phyloP scores from a whole-genome alignment of 1,284 basidiomycete genomes.

The Entoloma clypeatum region DNA sequence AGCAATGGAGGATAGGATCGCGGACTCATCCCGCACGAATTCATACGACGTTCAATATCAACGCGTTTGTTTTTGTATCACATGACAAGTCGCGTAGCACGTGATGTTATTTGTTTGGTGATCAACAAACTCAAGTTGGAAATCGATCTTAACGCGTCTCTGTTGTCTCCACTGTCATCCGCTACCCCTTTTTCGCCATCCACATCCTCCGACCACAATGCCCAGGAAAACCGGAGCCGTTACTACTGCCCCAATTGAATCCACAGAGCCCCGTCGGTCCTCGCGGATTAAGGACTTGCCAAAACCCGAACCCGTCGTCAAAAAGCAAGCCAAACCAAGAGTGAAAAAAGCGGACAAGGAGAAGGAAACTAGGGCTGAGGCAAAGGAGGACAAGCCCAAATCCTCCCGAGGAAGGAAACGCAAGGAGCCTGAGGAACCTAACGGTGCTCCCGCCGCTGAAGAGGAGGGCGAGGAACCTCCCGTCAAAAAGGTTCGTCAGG shows the following conservation, averaged over 20 bases:
- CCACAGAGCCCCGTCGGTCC: slow-evolving; percentile 63
- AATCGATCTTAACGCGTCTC: slow-evolving; percentile 25
- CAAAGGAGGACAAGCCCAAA: slow-evolving; percentile 59
- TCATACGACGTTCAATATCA: background rate
- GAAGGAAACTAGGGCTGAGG: slow-evolving; percentile 35
- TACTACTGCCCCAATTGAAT: slow-evolving; percentile 31
- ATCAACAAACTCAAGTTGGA: slow-evolving; percentile 20
- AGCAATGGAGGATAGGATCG: no score
- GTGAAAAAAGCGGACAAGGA: slow-evolving; percentile 51
- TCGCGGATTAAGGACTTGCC: slow-evolving; percentile 69
- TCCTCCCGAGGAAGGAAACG: slow-evolving; percentile 57
- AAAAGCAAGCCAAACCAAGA: slow-evolving; percentile 63
- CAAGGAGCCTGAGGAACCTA: slow-evolving; percentile 40
- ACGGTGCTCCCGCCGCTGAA: slow-evolving; percentile 30
- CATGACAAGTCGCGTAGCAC: slow-evolving; percentile 17
- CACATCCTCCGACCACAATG: slow-evolving; percentile 38
- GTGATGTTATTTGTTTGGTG: slow-evolving; percentile 20
- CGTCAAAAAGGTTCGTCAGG: slow-evolving; percentile 47
- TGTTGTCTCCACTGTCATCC: slow-evolving; percentile 20
- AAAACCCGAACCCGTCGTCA: slow-evolving; percentile 46
- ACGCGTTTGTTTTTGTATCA: slow-evolving; percentile 10
- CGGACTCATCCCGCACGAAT: no score
- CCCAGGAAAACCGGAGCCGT: slow-evolving; percentile 58
- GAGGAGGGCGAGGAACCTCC: slow-evolving; percentile 36
- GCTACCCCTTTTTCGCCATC: slow-evolving; percentile 8